These are phyloP conservation scores for Microsporum ferrugineum DNA, from an alignment of 2,329 filamentous ascomycete genomes.

Conservation along the genomic window DNA sequence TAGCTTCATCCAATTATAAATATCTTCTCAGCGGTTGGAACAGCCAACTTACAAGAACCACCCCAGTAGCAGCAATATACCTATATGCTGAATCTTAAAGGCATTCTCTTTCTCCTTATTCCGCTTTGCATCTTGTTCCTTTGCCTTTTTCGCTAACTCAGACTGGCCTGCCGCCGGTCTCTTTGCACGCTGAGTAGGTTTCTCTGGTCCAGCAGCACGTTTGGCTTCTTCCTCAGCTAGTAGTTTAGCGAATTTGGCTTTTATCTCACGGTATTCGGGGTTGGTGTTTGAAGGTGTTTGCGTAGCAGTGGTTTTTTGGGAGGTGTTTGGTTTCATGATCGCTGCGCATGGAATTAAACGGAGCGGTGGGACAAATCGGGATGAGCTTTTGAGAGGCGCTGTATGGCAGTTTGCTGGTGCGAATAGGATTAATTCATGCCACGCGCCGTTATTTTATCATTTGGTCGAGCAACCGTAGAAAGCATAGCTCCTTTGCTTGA, in stretches of 20 bases:
- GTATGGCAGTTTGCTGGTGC: neutral
- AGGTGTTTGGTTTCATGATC: constrained; percentile 9
- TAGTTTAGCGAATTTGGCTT: constrained; percentile 16
- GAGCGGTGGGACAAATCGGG: neutral
- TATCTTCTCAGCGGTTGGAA: neutral
- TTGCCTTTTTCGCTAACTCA: constrained; percentile 16
- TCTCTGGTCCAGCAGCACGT: constrained; percentile 7
- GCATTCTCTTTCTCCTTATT: constrained; percentile 25
- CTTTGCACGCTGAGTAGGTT: neutral
- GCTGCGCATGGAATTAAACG: neutral
- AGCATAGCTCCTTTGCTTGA: neutral
- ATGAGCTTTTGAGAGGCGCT: neutral
- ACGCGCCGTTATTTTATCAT: neutral
- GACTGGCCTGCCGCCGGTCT: constrained; percentile 10
- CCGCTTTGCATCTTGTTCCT: constrained; percentile 22
- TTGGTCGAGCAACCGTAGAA: neutral
- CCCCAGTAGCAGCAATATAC: constrained; percentile 27
- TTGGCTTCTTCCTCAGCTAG: constrained; percentile 15
- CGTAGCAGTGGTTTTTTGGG: neutral
- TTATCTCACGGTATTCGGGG: constrained; percentile 14
- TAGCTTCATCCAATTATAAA: neutral
- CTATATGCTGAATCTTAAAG: constrained; percentile 30
- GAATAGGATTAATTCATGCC: neutral
- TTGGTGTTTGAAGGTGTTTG: constrained; percentile 3
- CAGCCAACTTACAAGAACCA: constrained; percentile 32